Evolutionary conservation across 1,139 yeast genomes (phyloP).

Genomic region (Pichia sp.): DNA sequence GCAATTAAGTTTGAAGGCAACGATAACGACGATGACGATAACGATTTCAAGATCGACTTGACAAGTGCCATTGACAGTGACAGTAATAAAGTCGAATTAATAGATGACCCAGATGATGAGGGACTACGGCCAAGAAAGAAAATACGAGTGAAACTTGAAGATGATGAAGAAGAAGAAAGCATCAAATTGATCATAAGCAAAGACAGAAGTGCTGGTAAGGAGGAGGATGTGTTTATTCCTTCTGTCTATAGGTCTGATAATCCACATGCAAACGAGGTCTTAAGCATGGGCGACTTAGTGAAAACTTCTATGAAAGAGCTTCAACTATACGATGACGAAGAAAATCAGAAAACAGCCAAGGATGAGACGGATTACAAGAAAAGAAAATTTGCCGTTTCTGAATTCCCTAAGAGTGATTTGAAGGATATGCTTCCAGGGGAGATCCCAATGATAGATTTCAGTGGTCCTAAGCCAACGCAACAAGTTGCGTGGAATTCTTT

Average conservation of each 20-base stretch:
- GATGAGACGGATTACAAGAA: conserved; percentile 53
- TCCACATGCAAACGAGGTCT: conserved; percentile 3
- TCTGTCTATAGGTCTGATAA: conserved; percentile 24
- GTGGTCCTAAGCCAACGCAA: conserved; percentile 79
- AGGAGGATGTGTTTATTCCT: conserved; percentile 20
- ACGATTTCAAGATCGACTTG: conserved; percentile 3
- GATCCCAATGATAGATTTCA: conserved; percentile 82
- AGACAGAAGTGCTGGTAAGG: neutral
- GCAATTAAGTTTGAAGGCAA: neutral
- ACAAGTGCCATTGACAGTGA: neutral
- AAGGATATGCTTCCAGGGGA: conserved; percentile 77
- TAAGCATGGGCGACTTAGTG: conserved; percentile 21
- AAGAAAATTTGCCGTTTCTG: conserved; percentile 79
- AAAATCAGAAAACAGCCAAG: conserved; percentile 31
- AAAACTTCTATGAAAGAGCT: conserved; percentile 21
- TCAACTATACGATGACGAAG: conserved; percentile 23
- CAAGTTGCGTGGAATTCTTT: conserved; percentile 92
- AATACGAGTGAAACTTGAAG: conserved; percentile 16
- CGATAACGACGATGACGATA: neutral
- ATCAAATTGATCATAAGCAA: conserved; percentile 9
- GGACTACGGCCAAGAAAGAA: conserved; percentile 19
- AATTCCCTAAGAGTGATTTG: conserved; percentile 77
- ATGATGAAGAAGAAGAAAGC: conserved; percentile 19
- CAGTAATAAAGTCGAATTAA: neutral
- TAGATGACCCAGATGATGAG: conserved; percentile 18